Percentiles rank a stretch among this genome's conserved stretches.
phyloP scores from a whole-genome alignment of 140 eudicot genomes.

The Senecio squalidus region DNA sequence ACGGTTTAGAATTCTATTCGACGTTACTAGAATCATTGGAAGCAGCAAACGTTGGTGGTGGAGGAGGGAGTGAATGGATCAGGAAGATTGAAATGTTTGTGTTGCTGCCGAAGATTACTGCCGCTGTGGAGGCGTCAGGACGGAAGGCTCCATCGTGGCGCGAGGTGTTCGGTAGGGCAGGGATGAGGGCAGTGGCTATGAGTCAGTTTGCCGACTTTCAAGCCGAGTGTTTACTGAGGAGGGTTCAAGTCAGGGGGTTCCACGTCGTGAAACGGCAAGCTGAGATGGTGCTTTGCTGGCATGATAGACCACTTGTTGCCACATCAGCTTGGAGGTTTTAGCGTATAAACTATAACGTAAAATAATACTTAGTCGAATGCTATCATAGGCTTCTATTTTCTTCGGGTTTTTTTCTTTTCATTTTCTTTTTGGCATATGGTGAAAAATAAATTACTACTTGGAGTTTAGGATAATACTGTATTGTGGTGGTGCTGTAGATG shows the following conservation, averaged over 20 bases:
- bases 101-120: constrained; percentile 75
- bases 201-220: constrained; percentile 87
- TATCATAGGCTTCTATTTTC: constrained; percentile 10
- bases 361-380: not conserved
- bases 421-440: constrained; percentile 14
- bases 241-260: constrained; percentile 87
- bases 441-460: constrained; percentile 19
- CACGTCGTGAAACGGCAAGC: constrained; percentile 77
- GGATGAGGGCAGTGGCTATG: constrained; percentile 64
- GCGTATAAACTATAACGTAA: not conserved
- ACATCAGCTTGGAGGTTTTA: constrained; percentile 94
- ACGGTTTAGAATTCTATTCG: constrained; percentile 83
- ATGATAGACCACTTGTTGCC: constrained; percentile 80
- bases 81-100: constrained; percentile 73
- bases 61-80: constrained; percentile 57
- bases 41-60: constrained; percentile 59
- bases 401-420: not conserved
- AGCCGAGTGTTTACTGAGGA: constrained; percentile 80
- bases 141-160: constrained; percentile 61
- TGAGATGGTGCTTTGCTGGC: constrained; percentile 99
- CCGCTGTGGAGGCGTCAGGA: constrained; percentile 71
- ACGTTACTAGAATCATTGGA: constrained; percentile 78
- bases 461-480: not conserved
- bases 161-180: constrained; percentile 71
- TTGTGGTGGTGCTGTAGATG: constrained; percentile 1